A percentile compares a stretch with the other conserved stretches of the same genome.
Evolutionary conservation across 352 stramenopile species (phyloP).

Genomic region (Phytopythium kandeliae): DNA sequence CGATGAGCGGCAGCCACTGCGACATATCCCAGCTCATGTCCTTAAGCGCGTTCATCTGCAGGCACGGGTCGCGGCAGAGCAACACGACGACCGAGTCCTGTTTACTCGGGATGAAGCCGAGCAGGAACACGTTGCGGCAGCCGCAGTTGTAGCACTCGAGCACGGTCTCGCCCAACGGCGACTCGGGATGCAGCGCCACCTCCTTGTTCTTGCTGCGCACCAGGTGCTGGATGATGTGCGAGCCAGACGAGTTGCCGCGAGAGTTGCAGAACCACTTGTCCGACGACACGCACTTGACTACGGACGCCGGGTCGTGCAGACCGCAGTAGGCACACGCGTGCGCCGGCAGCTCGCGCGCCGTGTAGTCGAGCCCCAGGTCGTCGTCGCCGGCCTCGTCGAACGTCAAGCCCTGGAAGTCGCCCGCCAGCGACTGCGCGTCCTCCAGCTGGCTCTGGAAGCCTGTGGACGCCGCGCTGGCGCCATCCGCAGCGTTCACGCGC

Average conservation of each 20-base stretch:
- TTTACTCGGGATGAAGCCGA: conserved; percentile 98
- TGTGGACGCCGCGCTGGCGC: background rate
- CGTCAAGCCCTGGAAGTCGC: conserved; percentile 54
- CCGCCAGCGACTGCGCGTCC: conserved; percentile 19
- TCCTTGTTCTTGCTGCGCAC: conserved; percentile 92
- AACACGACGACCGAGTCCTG: conserved; percentile 96
- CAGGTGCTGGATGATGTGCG: conserved; percentile 98
- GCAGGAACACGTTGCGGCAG: conserved; percentile 96
- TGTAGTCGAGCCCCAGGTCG: conserved; percentile 59
- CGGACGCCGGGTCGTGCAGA: conserved; percentile 93
- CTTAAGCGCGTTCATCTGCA: conserved; percentile 96
- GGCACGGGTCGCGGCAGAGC: conserved; percentile 95
- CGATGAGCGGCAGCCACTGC: conserved; percentile 97
- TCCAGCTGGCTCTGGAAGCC: conserved; percentile 39
- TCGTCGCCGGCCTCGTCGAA: conserved; percentile 76
- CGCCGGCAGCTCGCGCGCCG: conserved; percentile 67
- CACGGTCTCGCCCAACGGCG: conserved; percentile 94
- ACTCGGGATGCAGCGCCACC: conserved; percentile 92
- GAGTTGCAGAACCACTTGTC: conserved; percentile 99
- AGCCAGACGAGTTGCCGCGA: conserved; percentile 90
- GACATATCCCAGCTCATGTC: conserved; percentile 99
- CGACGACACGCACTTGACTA: conserved; percentile 95
- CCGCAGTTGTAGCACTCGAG: conserved; percentile 99
- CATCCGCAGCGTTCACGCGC: background rate
- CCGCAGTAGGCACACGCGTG: conserved; percentile 97